Percentiles rank a stretch among this genome's conserved stretches.
Evolutionary conservation across 345 rosid genomes (phyloP).

Genomic region (Dipteronia sinensis): DNA sequence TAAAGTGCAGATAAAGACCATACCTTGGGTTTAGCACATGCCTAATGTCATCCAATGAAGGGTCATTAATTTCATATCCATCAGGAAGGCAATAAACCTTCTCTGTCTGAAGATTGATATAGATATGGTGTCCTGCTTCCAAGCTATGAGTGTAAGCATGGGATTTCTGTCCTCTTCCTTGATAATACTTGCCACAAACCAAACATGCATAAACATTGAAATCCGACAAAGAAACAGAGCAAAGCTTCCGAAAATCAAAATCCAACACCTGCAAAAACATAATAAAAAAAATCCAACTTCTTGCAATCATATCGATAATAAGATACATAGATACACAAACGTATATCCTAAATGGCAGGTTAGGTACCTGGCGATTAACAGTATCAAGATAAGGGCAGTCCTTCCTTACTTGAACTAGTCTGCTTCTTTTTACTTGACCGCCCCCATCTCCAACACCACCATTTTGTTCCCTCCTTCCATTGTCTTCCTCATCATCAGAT

Average conservation of each 20-base stretch:
- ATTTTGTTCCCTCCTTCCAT: no score
- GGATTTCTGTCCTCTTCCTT: conserved; percentile 93
- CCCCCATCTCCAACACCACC: no score
- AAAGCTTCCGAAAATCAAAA: conserved; percentile 95
- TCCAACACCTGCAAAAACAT: conserved; percentile 66
- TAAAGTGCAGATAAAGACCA: not conserved
- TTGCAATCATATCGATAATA: not conserved
- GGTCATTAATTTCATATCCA: conserved; percentile 92
- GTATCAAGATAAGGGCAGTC: conserved; percentile 98
- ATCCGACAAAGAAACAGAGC: conserved; percentile 86
- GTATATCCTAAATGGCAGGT: not conserved
- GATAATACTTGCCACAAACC: conserved; percentile 95
- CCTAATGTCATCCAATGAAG: conserved; percentile 92
- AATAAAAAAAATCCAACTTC: not conserved
- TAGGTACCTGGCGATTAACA: conserved; percentile 87
- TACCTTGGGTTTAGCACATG: conserved; percentile 94
- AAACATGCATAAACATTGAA: conserved; percentile 94
- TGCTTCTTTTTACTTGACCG: conserved; percentile 7
- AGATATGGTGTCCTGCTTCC: conserved; percentile 97
- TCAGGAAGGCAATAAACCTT: conserved; percentile 97
- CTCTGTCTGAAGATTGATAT: conserved; percentile 86
- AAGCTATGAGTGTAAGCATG: conserved; percentile 98
- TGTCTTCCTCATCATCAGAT: no score
- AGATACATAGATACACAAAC: no score
- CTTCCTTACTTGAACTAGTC: conserved; percentile 71